Evolutionary conservation across 495 filamentous ascomycete species (phyloP), one percentile per base, ranked within the genome.

Genomic region (Cercophora newfieldiana): DNA sequence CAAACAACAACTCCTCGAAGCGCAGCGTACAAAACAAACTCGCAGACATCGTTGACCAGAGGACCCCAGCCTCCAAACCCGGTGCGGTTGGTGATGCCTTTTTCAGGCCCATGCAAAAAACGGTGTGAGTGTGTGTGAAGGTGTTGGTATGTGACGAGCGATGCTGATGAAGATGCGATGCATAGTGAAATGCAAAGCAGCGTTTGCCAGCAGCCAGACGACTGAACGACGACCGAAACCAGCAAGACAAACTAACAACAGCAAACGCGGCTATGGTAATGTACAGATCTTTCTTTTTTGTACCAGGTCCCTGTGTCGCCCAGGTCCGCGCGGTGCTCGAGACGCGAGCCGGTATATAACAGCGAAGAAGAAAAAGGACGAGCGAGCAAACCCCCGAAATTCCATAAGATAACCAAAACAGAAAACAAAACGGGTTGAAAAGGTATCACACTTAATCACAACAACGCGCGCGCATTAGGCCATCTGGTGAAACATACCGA

Each of bases 401-500:
- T 55, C 72, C 71, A 71, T 29, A 67, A 69, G 47, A 67, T 48
- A 67, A 69, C 67, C 64, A 63, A 72, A 74, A 68, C 60, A 63
- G 64, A 58, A 68, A 47, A 75, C 69, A 71, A 58, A n/a, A 59
- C 61, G 69, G 66, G 63, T 73, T 54, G 73, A 75, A 73, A 72
- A 78, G 74, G 78, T 84, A 82, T 81, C 80, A 81, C 80, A 78
- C 80, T 79, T 75, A 79, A 80, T 76, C 77, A 77, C 81, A 83
- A 79, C 77, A 77, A 69, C 65, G 68, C 72, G 70, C 71, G 71
- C 76, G 75, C 71, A 75, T 74, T 71, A 82, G 85, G 81, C 91
- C 84, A 90, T 86, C 77, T 91, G 88, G 83, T 91, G 86, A 82
- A 91, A 94, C 93, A 97, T 97, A 92, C 94, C 91, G 83, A 95